Evolutionary conservation across 352 stramenopile species (phyloP).

Genomic region (Achlya hypogyna): DNA sequence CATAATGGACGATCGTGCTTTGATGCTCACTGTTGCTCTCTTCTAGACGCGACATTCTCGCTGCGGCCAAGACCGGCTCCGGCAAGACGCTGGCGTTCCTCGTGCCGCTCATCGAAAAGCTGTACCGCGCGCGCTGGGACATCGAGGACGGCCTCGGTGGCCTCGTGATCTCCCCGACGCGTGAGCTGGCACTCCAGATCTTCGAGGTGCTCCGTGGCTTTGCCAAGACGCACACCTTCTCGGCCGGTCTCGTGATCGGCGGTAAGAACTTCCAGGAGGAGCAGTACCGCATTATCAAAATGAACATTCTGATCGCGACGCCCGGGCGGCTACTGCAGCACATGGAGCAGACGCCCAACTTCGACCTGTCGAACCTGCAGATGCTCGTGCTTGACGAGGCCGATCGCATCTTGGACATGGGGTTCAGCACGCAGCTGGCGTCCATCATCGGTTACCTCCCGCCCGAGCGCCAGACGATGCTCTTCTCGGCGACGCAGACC

Average conservation of each 20-base stretch:
- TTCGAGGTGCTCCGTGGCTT: conserved; percentile 97
- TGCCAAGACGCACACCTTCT: conserved; percentile 94
- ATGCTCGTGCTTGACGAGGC: conserved; percentile 98
- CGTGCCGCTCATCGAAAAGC: conserved; percentile 82
- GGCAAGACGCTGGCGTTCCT: conserved; percentile 92
- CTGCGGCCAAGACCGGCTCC: conserved; percentile 87
- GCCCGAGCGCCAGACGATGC: conserved; percentile 88
- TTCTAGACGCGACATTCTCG: conserved; percentile 80
- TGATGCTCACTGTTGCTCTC: neutral
- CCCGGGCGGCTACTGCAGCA: conserved; percentile 96
- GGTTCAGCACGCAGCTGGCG: conserved; percentile 98
- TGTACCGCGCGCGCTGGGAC: conserved; percentile 83
- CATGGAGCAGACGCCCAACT: conserved; percentile 96
- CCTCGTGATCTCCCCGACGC: conserved; percentile 96
- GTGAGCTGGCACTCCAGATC: conserved; percentile 98
- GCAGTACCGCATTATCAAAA: conserved; percentile 88
- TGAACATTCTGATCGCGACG: conserved; percentile 97
- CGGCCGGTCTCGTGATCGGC: conserved; percentile 94
- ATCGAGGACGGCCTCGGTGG: conserved; percentile 92
- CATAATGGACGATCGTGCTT: neutral
- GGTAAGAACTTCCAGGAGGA: conserved; percentile 94
- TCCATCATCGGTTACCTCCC: conserved; percentile 96
- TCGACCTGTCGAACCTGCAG: conserved; percentile 91
- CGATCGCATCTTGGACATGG: conserved; percentile 98
- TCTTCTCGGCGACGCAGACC: conserved; percentile 97